phyloP scores from a whole-genome alignment of 1,139 yeast species.

The Magnusiomyces fungicola region DNA sequence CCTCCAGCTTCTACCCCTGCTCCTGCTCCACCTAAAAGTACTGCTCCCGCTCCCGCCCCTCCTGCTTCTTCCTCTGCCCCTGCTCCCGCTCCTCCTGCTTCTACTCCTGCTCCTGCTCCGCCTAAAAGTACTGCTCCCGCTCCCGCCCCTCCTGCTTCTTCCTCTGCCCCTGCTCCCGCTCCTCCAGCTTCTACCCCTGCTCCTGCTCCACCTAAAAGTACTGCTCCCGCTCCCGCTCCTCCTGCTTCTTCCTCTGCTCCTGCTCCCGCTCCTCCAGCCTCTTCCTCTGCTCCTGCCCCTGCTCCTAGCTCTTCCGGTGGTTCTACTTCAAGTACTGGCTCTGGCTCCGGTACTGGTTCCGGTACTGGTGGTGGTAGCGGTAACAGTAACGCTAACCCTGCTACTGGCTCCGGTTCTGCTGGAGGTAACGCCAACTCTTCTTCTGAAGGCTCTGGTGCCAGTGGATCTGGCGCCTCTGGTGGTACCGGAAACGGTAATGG shows the following conservation, averaged over 20 bases:
- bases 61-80: not conserved
- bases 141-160: not conserved
- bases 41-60: not conserved
- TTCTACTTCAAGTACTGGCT: slow-evolving; percentile 1
- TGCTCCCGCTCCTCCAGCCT: not conserved
- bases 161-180: not conserved
- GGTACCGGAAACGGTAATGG: slow-evolving; percentile 3
- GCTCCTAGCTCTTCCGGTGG: not conserved
- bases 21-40: not conserved
- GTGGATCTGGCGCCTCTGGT: not conserved
- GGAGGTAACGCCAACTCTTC: not conserved
- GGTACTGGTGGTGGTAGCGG: slow-evolving; percentile 2
- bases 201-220: not conserved
- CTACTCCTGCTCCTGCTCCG: slow-evolving; percentile 1
- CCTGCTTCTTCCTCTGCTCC: not conserved
- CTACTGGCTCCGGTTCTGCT: slow-evolving; percentile 2
- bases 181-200: not conserved
- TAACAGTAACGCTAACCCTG: not conserved
- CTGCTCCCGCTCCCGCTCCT: not conserved
- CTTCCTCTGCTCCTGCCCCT: not conserved
- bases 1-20: not conserved
- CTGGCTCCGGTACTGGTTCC: not conserved
- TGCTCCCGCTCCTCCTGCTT: not conserved
- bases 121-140: not conserved
- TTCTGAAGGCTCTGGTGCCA: not conserved